Conservation (phyloP, 257 asterid species). For the Buddleja alternifolia region DNA sequence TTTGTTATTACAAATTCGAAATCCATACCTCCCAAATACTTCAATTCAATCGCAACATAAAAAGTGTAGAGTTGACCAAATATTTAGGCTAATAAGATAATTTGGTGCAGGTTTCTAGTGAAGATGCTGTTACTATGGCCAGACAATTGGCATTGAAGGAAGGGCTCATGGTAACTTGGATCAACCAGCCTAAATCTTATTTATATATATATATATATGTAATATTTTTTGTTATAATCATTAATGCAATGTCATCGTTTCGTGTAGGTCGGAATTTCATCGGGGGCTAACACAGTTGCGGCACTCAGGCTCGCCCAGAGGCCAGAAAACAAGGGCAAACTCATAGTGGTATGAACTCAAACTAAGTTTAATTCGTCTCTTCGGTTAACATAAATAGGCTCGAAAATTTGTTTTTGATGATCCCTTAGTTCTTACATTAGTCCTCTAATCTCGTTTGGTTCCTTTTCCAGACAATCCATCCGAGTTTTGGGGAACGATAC, state of each 20-base stretch:
- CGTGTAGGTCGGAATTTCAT: slow-evolving; percentile 93
- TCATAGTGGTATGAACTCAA: slow-evolving; percentile 72
- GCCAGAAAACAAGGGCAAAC: slow-evolving; percentile 95
- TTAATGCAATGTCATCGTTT: too few species aligned
- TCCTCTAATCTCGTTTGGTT: neutral
- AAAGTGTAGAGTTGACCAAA: neutral
- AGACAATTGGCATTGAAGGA: slow-evolving; percentile 85
- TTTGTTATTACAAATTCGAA: too few species aligned
- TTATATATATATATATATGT: too few species aligned
- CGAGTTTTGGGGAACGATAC: slow-evolving; percentile 95
- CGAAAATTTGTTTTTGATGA: neutral
- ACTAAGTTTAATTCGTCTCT: neutral
- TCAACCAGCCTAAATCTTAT: neutral
- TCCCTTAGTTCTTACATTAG: neutral
- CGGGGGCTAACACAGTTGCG: slow-evolving; percentile 97
- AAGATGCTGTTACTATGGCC: slow-evolving; percentile 90
- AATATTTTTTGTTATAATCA: too few species aligned
- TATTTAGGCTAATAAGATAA: slow-evolving; percentile 1
- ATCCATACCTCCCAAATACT: neutral
- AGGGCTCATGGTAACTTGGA: slow-evolving; percentile 75
- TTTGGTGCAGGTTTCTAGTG: slow-evolving; percentile 77
- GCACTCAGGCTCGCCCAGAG: slow-evolving; percentile 79
- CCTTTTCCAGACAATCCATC: slow-evolving; percentile 72
- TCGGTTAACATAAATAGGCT: neutral
- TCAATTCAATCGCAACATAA: neutral